Evolutionary conservation across 2,329 filamentous ascomycete species (phyloP).

Genomic region (Talaromyces marneffei): DNA sequence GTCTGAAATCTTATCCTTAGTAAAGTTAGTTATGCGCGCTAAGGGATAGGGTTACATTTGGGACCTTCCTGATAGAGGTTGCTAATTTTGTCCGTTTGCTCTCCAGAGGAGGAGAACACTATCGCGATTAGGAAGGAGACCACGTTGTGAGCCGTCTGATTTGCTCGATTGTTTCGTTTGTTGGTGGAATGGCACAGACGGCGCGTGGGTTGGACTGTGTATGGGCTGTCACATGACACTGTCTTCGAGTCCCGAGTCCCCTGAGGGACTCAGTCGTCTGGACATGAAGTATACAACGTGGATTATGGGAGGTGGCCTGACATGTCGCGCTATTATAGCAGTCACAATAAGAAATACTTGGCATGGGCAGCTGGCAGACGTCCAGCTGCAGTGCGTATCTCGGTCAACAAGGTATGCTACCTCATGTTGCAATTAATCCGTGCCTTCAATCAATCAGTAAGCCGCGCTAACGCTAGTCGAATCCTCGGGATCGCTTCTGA

Average conservation of each 20-base stretch:
- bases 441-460: not conserved
- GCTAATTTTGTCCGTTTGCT: not conserved
- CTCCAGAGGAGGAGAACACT: not conserved
- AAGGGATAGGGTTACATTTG: conserved; percentile 5
- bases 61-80: not conserved
- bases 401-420: not conserved
- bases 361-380: too few relatives aligned
- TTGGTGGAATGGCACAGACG: not conserved
- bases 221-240: not conserved
- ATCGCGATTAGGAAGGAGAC: conserved; percentile 9
- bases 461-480: not conserved
- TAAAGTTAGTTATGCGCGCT: not conserved
- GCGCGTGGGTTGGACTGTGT: not conserved
- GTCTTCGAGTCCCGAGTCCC: not conserved
- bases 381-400: too few relatives aligned
- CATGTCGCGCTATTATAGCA: too few relatives aligned
- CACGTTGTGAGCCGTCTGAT: not conserved
- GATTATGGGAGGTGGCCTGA: not conserved
- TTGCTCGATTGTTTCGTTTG: not conserved
- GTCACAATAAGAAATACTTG: too few relatives aligned
- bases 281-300: not conserved
- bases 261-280: not conserved
- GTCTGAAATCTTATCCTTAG: not conserved
- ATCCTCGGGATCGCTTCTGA: not conserved
- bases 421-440: not conserved